Evolutionary conservation across 306 rosid species (phyloP), one percentile per base, ranked within the genome.

Genomic region (Cucumis cinereus): DNA sequence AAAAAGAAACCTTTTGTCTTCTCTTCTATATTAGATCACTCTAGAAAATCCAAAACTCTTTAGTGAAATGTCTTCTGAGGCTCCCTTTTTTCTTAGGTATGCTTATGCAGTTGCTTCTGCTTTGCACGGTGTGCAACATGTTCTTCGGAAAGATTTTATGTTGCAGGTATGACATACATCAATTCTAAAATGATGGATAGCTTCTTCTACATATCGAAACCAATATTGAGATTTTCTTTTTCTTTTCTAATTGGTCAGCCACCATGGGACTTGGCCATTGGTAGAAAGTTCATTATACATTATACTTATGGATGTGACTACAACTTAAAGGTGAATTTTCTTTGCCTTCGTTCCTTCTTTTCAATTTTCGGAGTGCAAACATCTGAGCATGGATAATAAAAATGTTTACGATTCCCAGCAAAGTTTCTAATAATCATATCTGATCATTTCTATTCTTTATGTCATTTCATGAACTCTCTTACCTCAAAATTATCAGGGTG

Each of bases 41-140:
- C 74, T 68, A 41, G 74, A 7, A 68, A 10, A 40, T 67, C 6
- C 30, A 41, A 23, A 23, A 47, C 76, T 77, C 78, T 50, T 17
- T 77, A 75, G 76, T 78, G 52, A 83, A 19, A 16, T 84, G 49
- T 40, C 80, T 52, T 66, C 77, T 22, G 68, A 71, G 76, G 50
- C 67, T 74, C 53, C 73, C 61, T 41, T 75, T 63, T 64, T 50
- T 56, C 77, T 77, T 79, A 93, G 98, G 97, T 93, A 93, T 84
- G 97, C 89, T 52, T 93, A 93, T 93, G 98, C 97, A 70, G 70
- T 95, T 73, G 96, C 99, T 63, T 92, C 98, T 78, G 99, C 98
- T 77, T 83, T 95, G 86, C 99, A 95, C 28, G 98, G 86, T 14
- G 96, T 90, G 79, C 86, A 82, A 73, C 98, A 95, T 79, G 90